A percentile compares a stretch with the other conserved stretches of the same genome.
These are phyloP conservation scores for Aspergillus hancockii DNA, from an alignment of 495 filamentous ascomycete species.

Conservation along the genomic window DNA sequence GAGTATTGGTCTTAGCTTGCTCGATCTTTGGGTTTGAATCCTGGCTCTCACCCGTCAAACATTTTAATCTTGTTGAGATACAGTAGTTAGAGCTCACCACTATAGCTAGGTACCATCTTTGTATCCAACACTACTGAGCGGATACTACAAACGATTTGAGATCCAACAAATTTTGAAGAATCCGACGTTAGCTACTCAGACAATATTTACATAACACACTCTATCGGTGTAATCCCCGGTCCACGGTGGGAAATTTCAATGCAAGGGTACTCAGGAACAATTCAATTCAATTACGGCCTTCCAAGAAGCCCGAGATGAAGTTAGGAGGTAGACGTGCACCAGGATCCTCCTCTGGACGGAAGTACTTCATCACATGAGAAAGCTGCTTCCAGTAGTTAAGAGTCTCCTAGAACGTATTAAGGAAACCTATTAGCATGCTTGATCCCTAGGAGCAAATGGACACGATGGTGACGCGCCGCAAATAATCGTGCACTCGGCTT, in stretches of 20 bases:
- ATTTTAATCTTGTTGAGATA: no score
- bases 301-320: conserved; percentile 92
- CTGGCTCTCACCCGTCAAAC: no score
- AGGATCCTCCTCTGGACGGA: conserved; percentile 84
- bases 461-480: neutral
- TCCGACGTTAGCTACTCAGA: conserved; percentile 34
- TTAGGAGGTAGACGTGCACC: conserved; percentile 74
- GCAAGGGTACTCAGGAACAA: conserved; percentile 21
- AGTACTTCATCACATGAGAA: conserved; percentile 95
- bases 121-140: neutral
- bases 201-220: conserved; percentile 49
- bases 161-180: conserved; percentile 9
- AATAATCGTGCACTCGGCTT: neutral
- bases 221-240: conserved; percentile 22
- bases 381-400: conserved; percentile 99
- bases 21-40: no score
- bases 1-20: no score
- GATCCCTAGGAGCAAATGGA: neutral
- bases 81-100: neutral
- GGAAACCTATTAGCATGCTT: conserved; percentile 5
- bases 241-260: conserved; percentile 16
- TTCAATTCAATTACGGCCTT: conserved; percentile 56
- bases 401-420: conserved; percentile 69
- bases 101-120: neutral
- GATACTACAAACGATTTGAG: neutral